Evolutionary conservation across 2,329 filamentous ascomycete species (phyloP).

Genomic region (Colletotrichum camelliae): DNA sequence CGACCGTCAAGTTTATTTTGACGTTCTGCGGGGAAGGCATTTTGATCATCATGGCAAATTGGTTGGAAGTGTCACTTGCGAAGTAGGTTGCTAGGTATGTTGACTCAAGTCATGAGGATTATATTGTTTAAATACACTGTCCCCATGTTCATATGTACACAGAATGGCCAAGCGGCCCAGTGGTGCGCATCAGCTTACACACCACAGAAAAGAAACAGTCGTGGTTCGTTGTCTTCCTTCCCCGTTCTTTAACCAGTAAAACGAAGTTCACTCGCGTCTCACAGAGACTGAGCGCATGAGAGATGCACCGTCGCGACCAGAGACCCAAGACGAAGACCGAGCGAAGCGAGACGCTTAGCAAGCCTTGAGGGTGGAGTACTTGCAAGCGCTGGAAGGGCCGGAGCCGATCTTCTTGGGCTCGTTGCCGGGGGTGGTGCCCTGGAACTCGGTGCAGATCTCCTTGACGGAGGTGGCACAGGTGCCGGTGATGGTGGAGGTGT

Average conservation of each 20-base stretch:
- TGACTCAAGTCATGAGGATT: conserved; percentile 8
- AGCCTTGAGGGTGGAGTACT: conserved; percentile 17
- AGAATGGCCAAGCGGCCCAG: conserved; percentile 11
- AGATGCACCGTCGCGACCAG: background rate
- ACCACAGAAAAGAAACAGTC: conserved; percentile 7
- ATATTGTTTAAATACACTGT: conserved; percentile 14
- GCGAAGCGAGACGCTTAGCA: conserved; percentile 14
- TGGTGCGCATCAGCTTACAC: conserved; percentile 17
- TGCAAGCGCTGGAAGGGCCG: background rate
- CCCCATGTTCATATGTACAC: conserved; percentile 18
- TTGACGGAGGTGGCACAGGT: conserved; percentile 23
- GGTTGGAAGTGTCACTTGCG: background rate
- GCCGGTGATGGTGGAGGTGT: conserved; percentile 21
- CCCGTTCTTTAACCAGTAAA: conserved; percentile 7
- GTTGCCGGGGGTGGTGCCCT: conserved; percentile 22
- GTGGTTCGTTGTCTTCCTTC: background rate
- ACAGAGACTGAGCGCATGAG: background rate
- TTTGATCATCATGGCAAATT: background rate
- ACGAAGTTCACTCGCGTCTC: conserved; percentile 3
- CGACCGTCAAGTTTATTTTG: background rate
- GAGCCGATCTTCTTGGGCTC: conserved; percentile 20
- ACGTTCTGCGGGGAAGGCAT: background rate
- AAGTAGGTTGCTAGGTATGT: background rate
- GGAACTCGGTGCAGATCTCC: conserved; percentile 24
- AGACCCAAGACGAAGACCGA: background rate